Evolutionary conservation across 148 eudicot genomes (phyloP), one percentile per base, ranked within the genome.

Genomic region (Rhododendron ferrugineum): DNA sequence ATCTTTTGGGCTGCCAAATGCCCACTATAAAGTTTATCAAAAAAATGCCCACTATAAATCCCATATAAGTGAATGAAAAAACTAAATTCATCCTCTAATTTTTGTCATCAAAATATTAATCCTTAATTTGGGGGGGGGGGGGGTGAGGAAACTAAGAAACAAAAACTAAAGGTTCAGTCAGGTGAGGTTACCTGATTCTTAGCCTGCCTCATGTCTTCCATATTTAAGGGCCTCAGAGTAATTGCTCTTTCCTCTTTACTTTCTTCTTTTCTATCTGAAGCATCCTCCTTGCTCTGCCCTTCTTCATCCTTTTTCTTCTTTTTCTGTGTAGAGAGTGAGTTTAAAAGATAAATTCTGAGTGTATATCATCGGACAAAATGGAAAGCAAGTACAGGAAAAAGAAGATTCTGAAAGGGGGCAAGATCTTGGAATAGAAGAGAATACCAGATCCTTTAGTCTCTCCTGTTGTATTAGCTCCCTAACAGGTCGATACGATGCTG

Each of bases 401-500:
- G 13, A 76, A 72, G 44, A 47, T 37, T 52, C 23, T 32, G 58
- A 58, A 83, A 40, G 11, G 44, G 64, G 4, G 79, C 11, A 82
- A 78, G 82, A 82, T 78, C 62, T 58, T 4, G 85, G 16, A n/a
- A 23, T 62, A 15, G 15, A 60, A 64, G 49, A 72, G 85, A 75
- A 84, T 84, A 96, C 98, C 94, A 83, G 62, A 83, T 93, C 95
- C 89, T 94, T 95, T 82, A 86, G 82, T 87, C 93, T 96, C 90
- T 96, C 99, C 88, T 89, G 92, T 87, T 93, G 93, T 85, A 94
- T 89, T 37, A 96, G 94, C 90, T 96, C 99, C 64, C 99, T 91
- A 73, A 96, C 99, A 20, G 99, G 99, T 54, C 94, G 93, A 78
- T 96, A 96, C 62, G 99, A 98, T 36, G 99, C 99, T 81, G 99